A percentile compares a stretch with the other conserved stretches of the same genome.
phyloP scores from a whole-genome alignment of 768 basidiomycete genomes.

The Sporobolomyces phaffii region DNA sequence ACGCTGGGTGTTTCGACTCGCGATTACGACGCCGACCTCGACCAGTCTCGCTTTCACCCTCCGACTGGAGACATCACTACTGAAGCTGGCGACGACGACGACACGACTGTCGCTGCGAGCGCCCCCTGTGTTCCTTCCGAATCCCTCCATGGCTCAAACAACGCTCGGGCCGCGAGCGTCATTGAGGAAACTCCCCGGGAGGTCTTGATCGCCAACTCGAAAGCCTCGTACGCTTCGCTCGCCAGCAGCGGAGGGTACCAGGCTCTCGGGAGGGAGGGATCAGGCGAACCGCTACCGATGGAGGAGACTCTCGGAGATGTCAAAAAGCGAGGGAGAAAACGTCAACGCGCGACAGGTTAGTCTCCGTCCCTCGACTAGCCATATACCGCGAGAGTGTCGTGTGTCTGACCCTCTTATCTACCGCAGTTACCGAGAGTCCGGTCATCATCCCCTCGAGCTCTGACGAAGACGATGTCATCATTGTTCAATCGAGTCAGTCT shows the following conservation, averaged over 20 bases:
- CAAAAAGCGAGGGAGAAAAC: not conserved
- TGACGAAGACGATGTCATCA: conserved; percentile 15
- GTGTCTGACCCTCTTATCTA: too few species aligned
- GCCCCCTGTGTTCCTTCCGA: not conserved
- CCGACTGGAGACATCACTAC: not conserved
- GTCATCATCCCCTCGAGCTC: not conserved
- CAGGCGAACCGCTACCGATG: too few species aligned
- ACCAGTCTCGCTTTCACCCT: not conserved
- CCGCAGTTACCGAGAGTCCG: too few species aligned
- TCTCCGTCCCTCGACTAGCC: not conserved
- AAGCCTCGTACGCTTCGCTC: conserved; percentile 5
- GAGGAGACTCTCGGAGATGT: not conserved
- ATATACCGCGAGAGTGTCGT: too few species aligned
- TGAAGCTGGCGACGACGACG: not conserved
- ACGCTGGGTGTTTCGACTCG: conserved; percentile 11
- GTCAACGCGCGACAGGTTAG: not conserved
- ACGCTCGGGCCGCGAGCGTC: not conserved
- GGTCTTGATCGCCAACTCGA: not conserved
- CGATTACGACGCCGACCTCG: conserved; percentile 26
- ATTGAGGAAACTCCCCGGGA: conserved; percentile 27
- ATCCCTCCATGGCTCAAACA: not conserved
- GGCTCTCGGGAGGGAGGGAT: not conserved
- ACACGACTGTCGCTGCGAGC: not conserved
- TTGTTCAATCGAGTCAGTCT: not conserved
- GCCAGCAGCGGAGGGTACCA: not conserved